These are phyloP conservation scores for Baffinella frigidus DNA, from an alignment of 208 protist genomes.

Conservation along the genomic window DNA sequence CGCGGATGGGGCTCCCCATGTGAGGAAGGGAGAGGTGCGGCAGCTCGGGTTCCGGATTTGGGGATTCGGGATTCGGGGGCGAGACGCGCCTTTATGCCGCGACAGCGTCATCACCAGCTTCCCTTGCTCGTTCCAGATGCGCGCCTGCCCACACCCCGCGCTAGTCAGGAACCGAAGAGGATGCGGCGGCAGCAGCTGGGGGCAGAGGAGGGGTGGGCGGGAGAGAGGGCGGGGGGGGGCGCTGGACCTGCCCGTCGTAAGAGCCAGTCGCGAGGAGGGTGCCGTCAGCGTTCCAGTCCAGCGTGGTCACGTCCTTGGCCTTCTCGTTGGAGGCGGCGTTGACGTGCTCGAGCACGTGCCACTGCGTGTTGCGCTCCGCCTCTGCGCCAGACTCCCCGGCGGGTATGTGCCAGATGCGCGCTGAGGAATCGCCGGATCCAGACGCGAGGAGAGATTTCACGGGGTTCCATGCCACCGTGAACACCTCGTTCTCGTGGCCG, in stretches of 20 bases:
- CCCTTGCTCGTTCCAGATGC: conserved; percentile 63
- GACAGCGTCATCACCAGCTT: conserved; percentile 68
- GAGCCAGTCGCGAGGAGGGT: conserved; percentile 79
- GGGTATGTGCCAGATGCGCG: conserved; percentile 58
- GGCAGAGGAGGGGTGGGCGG: background rate
- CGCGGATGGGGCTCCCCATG: no score
- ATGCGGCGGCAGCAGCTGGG: background rate
- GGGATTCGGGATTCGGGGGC: no score
- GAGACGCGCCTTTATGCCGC: conserved; percentile 76
- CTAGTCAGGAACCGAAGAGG: background rate
- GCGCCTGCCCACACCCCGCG: background rate
- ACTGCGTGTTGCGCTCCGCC: conserved; percentile 50
- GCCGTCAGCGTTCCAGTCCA: conserved; percentile 81
- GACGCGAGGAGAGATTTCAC: conserved; percentile 47
- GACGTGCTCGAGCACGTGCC: conserved; percentile 49
- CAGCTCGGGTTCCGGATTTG: no score
- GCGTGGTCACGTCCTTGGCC: conserved; percentile 79
- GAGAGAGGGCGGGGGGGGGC: no score
- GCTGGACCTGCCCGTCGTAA: conserved; percentile 83
- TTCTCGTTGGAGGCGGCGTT: conserved; percentile 36
- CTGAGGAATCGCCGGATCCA: conserved; percentile 65
- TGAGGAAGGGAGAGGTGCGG: no score
- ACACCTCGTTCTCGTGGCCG: conserved; percentile 48
- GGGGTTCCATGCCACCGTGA: conserved; percentile 51
- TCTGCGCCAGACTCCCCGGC: conserved; percentile 3